phyloP scores from a whole-genome alignment of 352 stramenopile species.

The Hyaloperonospora brassicae region DNA sequence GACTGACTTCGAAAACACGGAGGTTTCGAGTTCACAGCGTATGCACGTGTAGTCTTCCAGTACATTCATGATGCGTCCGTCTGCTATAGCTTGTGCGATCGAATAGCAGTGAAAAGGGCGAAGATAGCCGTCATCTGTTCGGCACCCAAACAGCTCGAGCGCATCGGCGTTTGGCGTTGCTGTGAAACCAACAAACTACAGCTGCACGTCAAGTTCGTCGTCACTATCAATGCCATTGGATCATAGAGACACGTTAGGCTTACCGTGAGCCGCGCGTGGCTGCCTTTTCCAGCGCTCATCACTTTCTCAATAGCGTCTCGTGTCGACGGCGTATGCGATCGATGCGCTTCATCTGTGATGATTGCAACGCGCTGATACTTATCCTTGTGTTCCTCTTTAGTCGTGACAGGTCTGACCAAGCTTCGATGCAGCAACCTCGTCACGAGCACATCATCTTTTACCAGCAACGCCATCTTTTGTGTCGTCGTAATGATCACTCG shows the following conservation, averaged over 20 bases:
- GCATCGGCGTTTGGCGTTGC: slow-evolving; percentile 63
- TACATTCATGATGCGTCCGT: slow-evolving; percentile 57
- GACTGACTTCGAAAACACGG: slow-evolving; percentile 35
- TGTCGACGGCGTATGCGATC: slow-evolving; percentile 62
- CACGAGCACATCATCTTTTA: slow-evolving; percentile 59
- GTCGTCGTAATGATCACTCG: slow-evolving; percentile 75
- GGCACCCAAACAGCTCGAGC: slow-evolving; percentile 59
- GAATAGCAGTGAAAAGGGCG: slow-evolving; percentile 68
- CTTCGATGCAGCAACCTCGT: slow-evolving; percentile 57
- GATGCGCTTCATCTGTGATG: slow-evolving; percentile 79
- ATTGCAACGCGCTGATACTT: slow-evolving; percentile 61
- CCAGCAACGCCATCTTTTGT: slow-evolving; percentile 68
- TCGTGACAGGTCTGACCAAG: slow-evolving; percentile 5
- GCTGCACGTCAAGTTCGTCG: not conserved
- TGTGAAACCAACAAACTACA: slow-evolving; percentile 75
- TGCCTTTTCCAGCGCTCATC: slow-evolving; percentile 40
- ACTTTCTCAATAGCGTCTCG: slow-evolving; percentile 60
- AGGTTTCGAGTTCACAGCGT: slow-evolving; percentile 46
- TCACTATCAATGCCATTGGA: slow-evolving; percentile 1
- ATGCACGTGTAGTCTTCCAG: slow-evolving; percentile 57
- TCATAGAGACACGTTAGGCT: not conserved
- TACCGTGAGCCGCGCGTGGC: slow-evolving; percentile 36
- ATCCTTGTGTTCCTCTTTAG: not conserved
- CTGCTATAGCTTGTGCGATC: slow-evolving; percentile 46
- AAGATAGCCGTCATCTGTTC: slow-evolving; percentile 8